A percentile compares a stretch with the other conserved stretches of the same genome.
These are phyloP conservation scores for Hortaea sp. DNA, from an alignment of 2,329 filamentous ascomycete genomes.

Conservation along the genomic window DNA sequence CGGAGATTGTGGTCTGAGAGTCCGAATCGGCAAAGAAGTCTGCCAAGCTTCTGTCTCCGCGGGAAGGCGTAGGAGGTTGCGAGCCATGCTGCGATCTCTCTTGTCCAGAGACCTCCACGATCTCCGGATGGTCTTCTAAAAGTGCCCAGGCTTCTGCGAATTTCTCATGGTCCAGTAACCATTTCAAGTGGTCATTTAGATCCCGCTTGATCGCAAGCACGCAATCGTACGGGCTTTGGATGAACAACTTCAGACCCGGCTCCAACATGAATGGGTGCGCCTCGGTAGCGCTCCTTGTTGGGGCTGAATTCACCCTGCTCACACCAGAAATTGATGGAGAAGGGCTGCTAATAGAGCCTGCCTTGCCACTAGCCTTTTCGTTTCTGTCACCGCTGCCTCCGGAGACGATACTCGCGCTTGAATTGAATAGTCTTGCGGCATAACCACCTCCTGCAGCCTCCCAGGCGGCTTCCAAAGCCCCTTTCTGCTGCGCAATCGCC, in stretches of 20 bases:
- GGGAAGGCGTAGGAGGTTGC: constrained; percentile 35
- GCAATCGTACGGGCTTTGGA: constrained; percentile 94
- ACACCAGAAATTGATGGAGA: constrained; percentile 25
- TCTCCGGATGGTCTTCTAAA: constrained; percentile 76
- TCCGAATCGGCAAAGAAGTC: constrained; percentile 48
- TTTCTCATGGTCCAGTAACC: constrained; percentile 71
- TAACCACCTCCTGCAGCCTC: constrained; percentile 68
- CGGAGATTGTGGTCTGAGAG: constrained; percentile 43
- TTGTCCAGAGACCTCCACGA: constrained; percentile 28
- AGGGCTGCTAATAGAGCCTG: constrained; percentile 14
- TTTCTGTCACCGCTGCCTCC: constrained; percentile 28
- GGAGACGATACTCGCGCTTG: constrained; percentile 62
- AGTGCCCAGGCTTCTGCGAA: constrained; percentile 85
- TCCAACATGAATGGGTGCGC: constrained; percentile 41
- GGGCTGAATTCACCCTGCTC: constrained; percentile 7
- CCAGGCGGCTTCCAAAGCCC: constrained; percentile 79
- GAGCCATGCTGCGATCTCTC: constrained; percentile 16
- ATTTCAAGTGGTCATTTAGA: constrained; percentile 71
- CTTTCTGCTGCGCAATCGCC: constrained; percentile 43
- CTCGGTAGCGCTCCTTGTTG: constrained; percentile 19
- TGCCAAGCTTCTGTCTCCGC: constrained; percentile 20
- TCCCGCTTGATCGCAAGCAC: constrained; percentile 85
- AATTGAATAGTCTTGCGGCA: constrained; percentile 77
- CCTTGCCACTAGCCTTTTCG: constrained; percentile 1
- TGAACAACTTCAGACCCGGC: constrained; percentile 70